A percentile compares a stretch with the other conserved stretches of the same genome.
Evolutionary conservation across 805 yeast genomes (phyloP).

Genomic region (Metschnikowia henanensis): DNA sequence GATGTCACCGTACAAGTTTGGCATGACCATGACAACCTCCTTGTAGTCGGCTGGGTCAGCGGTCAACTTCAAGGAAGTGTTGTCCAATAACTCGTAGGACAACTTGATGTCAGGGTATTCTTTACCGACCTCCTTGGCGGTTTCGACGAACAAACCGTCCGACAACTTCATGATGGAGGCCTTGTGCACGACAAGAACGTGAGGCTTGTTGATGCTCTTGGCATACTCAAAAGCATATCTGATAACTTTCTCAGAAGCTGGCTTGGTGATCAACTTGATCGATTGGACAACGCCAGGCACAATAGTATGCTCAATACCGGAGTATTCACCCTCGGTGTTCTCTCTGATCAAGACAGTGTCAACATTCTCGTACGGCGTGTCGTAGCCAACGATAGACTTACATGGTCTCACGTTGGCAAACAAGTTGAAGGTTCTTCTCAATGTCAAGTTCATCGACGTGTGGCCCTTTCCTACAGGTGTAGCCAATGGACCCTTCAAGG

Average conservation of each 20-base stretch:
- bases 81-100: slow-evolving; percentile 88
- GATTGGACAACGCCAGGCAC: slow-evolving; percentile 99
- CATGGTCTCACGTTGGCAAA: slow-evolving; percentile 99
- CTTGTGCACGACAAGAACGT: slow-evolving; percentile 94
- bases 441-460: slow-evolving; percentile 93
- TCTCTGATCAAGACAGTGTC: slow-evolving; percentile 97
- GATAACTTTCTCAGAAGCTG: slow-evolving; percentile 95
- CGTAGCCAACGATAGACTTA: slow-evolving; percentile 87
- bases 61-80: slow-evolving; percentile 89
- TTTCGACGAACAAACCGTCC: slow-evolving; percentile 93
- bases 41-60: slow-evolving; percentile 86
- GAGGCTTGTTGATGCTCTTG: slow-evolving; percentile 79
- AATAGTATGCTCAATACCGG: slow-evolving; percentile 97
- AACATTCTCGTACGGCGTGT: slow-evolving; percentile 87
- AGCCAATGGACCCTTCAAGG: slow-evolving; percentile 97
- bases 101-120: slow-evolving; percentile 90
- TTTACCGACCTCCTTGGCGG: slow-evolving; percentile 85
- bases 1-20: slow-evolving; percentile 98
- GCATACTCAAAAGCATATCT: slow-evolving; percentile 98
- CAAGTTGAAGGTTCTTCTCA: slow-evolving; percentile 94
- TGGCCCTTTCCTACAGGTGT: slow-evolving; percentile 99
- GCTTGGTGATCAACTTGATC: slow-evolving; percentile 93
- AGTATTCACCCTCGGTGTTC: slow-evolving; percentile 99
- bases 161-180: slow-evolving; percentile 98
- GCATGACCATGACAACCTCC: slow-evolving; percentile 95